Base-by-base conservation (phyloP, 495 filamentous ascomycete genomes). In the Geopyxis carbonaria region DNA sequence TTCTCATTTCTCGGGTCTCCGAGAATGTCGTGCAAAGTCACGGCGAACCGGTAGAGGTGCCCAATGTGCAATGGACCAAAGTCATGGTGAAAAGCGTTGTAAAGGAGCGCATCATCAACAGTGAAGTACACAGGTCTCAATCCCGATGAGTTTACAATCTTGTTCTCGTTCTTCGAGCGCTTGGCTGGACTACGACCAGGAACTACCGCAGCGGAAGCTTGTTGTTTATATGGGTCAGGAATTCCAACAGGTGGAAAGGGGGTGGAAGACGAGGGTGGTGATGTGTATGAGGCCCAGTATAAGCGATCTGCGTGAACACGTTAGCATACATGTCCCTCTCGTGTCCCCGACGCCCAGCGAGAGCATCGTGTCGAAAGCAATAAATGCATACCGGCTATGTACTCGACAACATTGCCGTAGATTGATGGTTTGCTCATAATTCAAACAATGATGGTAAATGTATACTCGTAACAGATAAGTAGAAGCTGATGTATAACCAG, bases 71-170 rank as follows among this genome's bases (percentile, higher is more conserved):
- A 66, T 48, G 89, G 89, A 44, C 89, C 89, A 59, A 99, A 99
- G 59, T 99, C 89, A 43, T 87, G 86, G 59, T 94, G 85, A 64
- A 99, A 99, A 5, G 86, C 83, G 56, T 99, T 95, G 66, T 99
- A 99, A 18, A 93, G 68, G 10, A 99, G 71, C 22, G 66, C 76
- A 53, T 93, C 80, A 53, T 99, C 91, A 42, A 95, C 73, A 2
- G 85, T 85, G 61, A 99, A 99, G 61, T 99, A 99, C 44, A 78
- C 81, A 0, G 91, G 91, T 37, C 74, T 55, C 31, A 58, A 56
- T 24, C 61, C 50, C 55, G 61, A 45, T 37, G 59, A 46, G 46
- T 61, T 56, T 3, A 62, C 47, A 34, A 52, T 41, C 8, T 24
- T 18, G 23, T 22, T 51, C 14, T 61, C 52, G 1, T 55, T 57